These are phyloP conservation scores for Zasmidium cellare DNA, from an alignment of 2,329 filamentous ascomycete species.

Conservation along the genomic window DNA sequence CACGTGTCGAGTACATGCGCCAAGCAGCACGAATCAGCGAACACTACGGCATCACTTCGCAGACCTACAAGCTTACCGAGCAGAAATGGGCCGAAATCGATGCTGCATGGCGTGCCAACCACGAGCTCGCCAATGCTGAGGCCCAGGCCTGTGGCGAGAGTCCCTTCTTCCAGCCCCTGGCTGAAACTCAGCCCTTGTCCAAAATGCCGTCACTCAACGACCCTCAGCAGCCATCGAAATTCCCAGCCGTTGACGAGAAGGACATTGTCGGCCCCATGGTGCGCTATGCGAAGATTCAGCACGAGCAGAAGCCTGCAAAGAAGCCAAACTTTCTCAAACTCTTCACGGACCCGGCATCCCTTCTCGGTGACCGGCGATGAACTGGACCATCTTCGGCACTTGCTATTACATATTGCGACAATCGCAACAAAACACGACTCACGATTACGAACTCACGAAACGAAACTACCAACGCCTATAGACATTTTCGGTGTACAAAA, in stretches of 20 bases:
- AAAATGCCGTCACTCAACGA: constrained; percentile 70
- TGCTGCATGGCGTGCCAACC: constrained; percentile 67
- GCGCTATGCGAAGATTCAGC: constrained; percentile 41
- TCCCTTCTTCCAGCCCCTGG: constrained; percentile 40
- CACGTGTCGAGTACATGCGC: constrained; percentile 82
- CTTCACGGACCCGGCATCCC: constrained; percentile 34
- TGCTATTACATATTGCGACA: not conserved
- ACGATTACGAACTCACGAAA: constrained; percentile 11
- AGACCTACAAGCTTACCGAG: constrained; percentile 81
- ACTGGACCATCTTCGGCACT: not conserved
- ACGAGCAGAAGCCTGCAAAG: constrained; percentile 26
- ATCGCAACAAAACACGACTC: constrained; percentile 2
- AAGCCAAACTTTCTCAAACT: constrained; percentile 34
- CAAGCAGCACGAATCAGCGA: constrained; percentile 85
- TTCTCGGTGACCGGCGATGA: constrained; percentile 23
- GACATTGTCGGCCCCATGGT: constrained; percentile 95
- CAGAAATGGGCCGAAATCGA: constrained; percentile 87
- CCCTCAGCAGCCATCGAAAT: constrained; percentile 71
- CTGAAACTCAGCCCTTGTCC: constrained; percentile 57
- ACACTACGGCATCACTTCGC: constrained; percentile 87
- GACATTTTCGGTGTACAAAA: constrained; percentile 8
- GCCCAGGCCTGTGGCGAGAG: constrained; percentile 39
- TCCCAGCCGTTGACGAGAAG: constrained; percentile 82
- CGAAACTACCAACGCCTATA: not conserved
- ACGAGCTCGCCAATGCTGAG: constrained; percentile 59